Evolutionary conservation across 805 yeast species (phyloP).

Genomic region (Debaryomyces prosopidis): DNA sequence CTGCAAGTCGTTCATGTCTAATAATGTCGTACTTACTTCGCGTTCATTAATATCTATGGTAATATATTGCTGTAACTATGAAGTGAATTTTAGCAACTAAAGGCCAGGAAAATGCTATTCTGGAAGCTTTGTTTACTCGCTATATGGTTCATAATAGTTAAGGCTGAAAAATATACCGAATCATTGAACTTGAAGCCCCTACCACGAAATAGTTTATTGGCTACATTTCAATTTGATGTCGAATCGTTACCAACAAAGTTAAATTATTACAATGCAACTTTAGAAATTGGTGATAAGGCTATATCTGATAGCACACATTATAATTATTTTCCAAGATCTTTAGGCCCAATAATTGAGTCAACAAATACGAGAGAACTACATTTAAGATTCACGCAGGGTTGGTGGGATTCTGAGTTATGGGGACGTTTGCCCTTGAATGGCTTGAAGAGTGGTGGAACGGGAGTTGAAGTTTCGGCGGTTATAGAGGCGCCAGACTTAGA

Average conservation of each 20-base stretch:
- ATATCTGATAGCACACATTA: conserved; percentile 42
- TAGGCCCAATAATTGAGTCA: conserved; percentile 72
- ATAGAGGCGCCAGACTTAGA: conserved; percentile 61
- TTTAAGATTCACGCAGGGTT: conserved; percentile 87
- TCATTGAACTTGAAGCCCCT: conserved; percentile 63
- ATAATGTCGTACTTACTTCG: conserved; percentile 1
- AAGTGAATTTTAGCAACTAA: not conserved
- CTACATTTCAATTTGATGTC: conserved; percentile 70
- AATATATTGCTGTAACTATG: too few relatives aligned
- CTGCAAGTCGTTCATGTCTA: not conserved
- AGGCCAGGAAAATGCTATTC: not conserved
- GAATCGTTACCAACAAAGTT: conserved; percentile 48
- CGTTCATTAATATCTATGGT: not conserved
- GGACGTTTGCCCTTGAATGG: conserved; percentile 81
- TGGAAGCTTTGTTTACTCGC: not conserved
- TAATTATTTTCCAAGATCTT: conserved; percentile 72
- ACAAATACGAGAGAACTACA: conserved; percentile 76
- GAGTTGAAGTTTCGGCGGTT: conserved; percentile 90
- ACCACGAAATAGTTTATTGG: conserved; percentile 66
- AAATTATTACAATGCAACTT: conserved; percentile 18
- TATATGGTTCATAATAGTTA: not conserved
- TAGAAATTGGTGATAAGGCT: conserved; percentile 10
- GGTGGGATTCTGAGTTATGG: conserved; percentile 91
- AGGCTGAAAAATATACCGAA: conserved; percentile 52
- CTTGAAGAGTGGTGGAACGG: conserved; percentile 80